A percentile compares a stretch with the other conserved stretches of the same genome.
Conservation (phyloP, 306 rosid genomes). For the Mimosa pudica region DNA sequence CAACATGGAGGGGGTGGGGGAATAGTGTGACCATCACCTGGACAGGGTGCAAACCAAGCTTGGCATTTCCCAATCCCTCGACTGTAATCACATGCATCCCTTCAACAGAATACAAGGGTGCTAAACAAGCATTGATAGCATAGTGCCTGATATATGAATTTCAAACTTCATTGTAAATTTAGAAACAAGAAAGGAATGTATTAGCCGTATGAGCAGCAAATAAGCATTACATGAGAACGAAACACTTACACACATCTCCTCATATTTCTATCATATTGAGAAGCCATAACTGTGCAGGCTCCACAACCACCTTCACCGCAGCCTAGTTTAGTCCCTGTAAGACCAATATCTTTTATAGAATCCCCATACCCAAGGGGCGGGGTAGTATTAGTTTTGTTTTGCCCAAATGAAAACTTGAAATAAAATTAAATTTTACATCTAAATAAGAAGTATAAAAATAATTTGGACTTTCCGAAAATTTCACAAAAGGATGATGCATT, state of each 20-base stretch:
- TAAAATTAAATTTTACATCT: slow-evolving; percentile 3
- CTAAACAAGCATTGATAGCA: slow-evolving; percentile 94
- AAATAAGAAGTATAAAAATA: background rate
- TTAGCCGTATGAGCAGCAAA: slow-evolving; percentile 26
- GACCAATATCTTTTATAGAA: slow-evolving; percentile 51
- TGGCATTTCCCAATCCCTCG: slow-evolving; percentile 86
- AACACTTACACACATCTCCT: slow-evolving; percentile 74
- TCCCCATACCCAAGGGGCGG: background rate
- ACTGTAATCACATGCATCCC: slow-evolving; percentile 96
- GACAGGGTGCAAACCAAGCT: slow-evolving; percentile 82
- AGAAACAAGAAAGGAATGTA: slow-evolving; percentile 23
- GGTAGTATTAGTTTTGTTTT: slow-evolving; percentile 30
- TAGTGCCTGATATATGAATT: slow-evolving; percentile 66
- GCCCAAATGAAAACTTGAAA: slow-evolving; percentile 28
- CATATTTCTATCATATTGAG: slow-evolving; percentile 56
- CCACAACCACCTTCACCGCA: slow-evolving; percentile 99
- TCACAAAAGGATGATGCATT: background rate
- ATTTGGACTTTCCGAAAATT: background rate
- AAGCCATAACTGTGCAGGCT: slow-evolving; percentile 98
- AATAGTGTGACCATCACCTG: slow-evolving; percentile 58
- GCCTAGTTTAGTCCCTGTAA: slow-evolving; percentile 95
- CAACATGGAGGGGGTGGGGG: slow-evolving; percentile 2
- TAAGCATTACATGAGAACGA: slow-evolving; percentile 26
- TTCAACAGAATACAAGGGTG: slow-evolving; percentile 93
- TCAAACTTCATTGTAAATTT: slow-evolving; percentile 31